Base-by-base conservation (phyloP, 2,329 filamentous ascomycete species). In the Helotiales sp. region DNA sequence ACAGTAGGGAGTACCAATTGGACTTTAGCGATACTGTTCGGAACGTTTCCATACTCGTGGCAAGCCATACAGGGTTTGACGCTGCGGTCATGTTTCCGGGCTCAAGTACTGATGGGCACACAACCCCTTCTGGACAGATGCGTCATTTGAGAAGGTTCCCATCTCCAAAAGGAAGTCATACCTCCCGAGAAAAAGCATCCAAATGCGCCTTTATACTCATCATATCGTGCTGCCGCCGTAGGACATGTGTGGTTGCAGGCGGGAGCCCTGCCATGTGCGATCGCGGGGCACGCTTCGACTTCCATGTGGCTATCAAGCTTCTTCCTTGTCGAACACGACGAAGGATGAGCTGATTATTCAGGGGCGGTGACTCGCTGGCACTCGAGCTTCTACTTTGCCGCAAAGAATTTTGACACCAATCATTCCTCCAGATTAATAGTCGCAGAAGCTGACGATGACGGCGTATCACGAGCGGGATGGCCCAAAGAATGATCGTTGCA, bases 301-400 rank as follows among this genome's bases (percentile, higher is more conserved):
- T 31, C 59, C 60, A 61, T 63, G 59, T 67, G 63, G 59, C 48
- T 36, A 57, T 59, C 59, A 66, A 61, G 54, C 59, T 61, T 63
- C 34, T 65, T 56, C 63, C 64, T 62, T 64, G 63, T 48, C 30
- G 17, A 22, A 42, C 15, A 33, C 42, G 30, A 38, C 15, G 22
- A n/a, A n/a, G 19, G 48, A 52, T 44, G 34, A 33, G 17, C 4
- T 46, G 53, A 38, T 48, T 5, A 52, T 52, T 27, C 46, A 54
- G 46, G 54, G 46, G 50, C 36, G 36, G 25, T 57, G 54, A 57
- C 54, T 53, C 49, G 56, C 34, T 33, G 31, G 34, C 27, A 33
- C 34, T 54, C 13, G 30, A 22, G 6, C 27, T 9, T 44, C 38
- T 30, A 17, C 29, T 52, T 29, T 44, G 47, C 54, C 27, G 19